These are phyloP conservation scores for Dimargaris xerosporica DNA, from an alignment of 192 early-diverging fungal species.

Conservation along the genomic window DNA sequence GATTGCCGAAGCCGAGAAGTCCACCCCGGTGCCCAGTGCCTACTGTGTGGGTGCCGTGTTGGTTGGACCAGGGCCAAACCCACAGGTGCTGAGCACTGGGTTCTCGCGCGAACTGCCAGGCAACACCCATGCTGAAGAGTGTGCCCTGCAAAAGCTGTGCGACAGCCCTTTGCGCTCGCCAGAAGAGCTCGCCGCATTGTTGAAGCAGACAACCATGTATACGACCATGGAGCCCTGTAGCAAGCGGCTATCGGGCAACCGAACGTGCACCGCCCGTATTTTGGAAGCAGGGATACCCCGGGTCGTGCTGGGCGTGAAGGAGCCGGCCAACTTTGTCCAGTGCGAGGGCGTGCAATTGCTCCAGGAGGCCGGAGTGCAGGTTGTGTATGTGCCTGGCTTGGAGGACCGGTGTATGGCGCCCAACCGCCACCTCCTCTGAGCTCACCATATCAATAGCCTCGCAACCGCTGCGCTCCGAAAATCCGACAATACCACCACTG, in stretches of 20 bases:
- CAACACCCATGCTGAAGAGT: constrained; percentile 95
- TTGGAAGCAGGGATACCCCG: constrained; percentile 44
- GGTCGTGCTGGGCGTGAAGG: constrained; percentile 77
- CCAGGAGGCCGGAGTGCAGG: constrained; percentile 51
- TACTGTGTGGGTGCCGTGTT: constrained; percentile 91
- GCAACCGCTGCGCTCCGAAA: no score
- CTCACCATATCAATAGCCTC: no score
- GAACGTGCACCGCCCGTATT: constrained; percentile 60
- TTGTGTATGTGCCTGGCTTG: constrained; percentile 50
- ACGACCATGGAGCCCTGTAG: constrained; percentile 98
- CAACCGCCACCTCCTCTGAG: constrained; percentile 42
- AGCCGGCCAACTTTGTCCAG: constrained; percentile 75
- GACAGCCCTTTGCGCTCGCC: neutral
- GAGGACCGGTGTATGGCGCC: constrained; percentile 59
- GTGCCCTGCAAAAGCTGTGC: constrained; percentile 51
- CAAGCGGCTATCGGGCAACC: constrained; percentile 48
- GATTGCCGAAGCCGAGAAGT: constrained; percentile 67
- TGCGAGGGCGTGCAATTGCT: constrained; percentile 60
- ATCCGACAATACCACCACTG: no score
- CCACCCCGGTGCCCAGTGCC: constrained; percentile 57
- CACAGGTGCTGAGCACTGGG: constrained; percentile 60
- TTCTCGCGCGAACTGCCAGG: constrained; percentile 88
- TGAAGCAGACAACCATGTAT: constrained; percentile 54
- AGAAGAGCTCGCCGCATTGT: neutral
- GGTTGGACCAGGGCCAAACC: constrained; percentile 18